Conservation (phyloP, 192 early-diverging fungal species). For the Backusella luteola region DNA sequence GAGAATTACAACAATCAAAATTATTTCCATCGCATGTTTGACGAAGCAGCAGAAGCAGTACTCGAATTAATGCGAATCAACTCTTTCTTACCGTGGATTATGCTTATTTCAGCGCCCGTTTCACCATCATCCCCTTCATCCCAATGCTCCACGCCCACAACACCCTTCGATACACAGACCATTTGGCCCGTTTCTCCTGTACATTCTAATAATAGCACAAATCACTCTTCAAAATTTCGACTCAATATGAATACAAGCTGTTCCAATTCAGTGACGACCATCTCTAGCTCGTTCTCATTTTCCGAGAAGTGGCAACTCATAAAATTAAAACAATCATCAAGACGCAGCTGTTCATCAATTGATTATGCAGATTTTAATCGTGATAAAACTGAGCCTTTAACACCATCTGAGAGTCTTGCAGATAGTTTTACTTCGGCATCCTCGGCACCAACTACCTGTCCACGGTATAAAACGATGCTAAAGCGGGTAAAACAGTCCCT, state of each 20-base stretch:
- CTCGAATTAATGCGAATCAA: slow-evolving; percentile 36
- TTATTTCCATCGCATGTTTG: slow-evolving; percentile 20
- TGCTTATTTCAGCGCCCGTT: background rate
- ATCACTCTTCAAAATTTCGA: background rate
- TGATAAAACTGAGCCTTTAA: background rate
- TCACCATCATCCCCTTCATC: background rate
- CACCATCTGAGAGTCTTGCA: background rate
- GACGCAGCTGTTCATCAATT: slow-evolving; percentile 2
- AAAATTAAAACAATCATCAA: slow-evolving; percentile 6
- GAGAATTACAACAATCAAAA: slow-evolving; percentile 12
- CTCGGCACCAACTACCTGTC: background rate
- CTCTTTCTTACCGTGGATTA: slow-evolving; percentile 32
- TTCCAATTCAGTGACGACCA: background rate
- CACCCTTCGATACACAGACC: background rate
- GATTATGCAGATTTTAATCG: slow-evolving; percentile 7
- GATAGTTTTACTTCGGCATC: background rate
- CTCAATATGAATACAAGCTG: background rate
- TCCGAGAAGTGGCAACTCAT: slow-evolving; percentile 1
- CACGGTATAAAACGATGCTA: slow-evolving; percentile 11
- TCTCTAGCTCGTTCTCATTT: slow-evolving; percentile 5
- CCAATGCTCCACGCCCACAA: background rate
- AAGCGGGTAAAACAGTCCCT: slow-evolving; percentile 10
- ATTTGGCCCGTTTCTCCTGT: background rate
- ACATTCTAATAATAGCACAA: background rate
- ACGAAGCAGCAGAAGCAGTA: slow-evolving; percentile 13